Evolutionary conservation across 139 green algal species (phyloP).

Genomic region (Chlamydomonas schloesseri): DNA sequence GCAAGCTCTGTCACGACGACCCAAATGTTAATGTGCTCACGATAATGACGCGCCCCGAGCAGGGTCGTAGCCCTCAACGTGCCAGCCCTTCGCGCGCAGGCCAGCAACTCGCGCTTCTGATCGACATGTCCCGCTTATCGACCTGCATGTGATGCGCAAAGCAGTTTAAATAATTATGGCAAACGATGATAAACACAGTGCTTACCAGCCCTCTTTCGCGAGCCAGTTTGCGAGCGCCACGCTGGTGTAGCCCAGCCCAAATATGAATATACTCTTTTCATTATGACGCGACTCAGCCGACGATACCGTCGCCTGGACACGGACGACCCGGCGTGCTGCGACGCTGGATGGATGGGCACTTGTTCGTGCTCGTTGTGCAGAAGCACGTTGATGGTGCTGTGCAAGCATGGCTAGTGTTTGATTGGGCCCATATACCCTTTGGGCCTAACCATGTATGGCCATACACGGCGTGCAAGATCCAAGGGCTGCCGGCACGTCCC

Average conservation of each 20-base stretch:
- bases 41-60: background rate
- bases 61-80: slow-evolving; percentile 7
- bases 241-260: slow-evolving; percentile 34
- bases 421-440: too few species aligned
- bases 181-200: background rate
- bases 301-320: too few species aligned
- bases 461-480: too few species aligned
- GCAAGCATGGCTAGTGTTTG: too few species aligned
- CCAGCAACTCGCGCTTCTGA: background rate
- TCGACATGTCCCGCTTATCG: slow-evolving; percentile 22
- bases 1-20: too few species aligned
- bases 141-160: background rate
- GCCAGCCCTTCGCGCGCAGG: slow-evolving; percentile 10
- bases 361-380: too few species aligned
- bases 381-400: too few species aligned
- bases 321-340: too few species aligned
- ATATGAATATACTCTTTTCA: slow-evolving; percentile 26
- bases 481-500: too few species aligned
- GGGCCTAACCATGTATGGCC: too few species aligned
- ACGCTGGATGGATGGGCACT: too few species aligned
- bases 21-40: background rate
- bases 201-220: slow-evolving; percentile 13
- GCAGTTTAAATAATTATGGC: background rate
- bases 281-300: too few species aligned
- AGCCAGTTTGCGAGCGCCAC: slow-evolving; percentile 37